Conservation (phyloP, 306 rosid species). For the Ammopiptanthus mongolicus region DNA sequence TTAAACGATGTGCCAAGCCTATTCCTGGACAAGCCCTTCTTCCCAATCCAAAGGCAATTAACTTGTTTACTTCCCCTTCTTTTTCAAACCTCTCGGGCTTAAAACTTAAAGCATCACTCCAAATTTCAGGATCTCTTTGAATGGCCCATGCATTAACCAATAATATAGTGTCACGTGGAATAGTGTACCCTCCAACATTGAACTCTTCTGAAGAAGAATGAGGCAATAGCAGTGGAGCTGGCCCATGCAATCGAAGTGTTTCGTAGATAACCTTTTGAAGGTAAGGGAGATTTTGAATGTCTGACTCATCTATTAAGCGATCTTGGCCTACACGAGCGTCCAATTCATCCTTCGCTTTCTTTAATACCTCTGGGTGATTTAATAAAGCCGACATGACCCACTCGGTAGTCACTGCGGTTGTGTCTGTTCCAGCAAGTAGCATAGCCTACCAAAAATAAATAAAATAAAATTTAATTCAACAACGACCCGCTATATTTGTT, state of each 20-base stretch:
- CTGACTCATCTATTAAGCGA: constrained; percentile 29
- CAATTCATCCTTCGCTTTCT: constrained; percentile 10
- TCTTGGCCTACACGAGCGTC: constrained; percentile 29
- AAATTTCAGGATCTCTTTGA: constrained; percentile 39
- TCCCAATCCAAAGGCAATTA: constrained; percentile 14
- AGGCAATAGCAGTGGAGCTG: constrained; percentile 41
- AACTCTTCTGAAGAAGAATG: constrained; percentile 40
- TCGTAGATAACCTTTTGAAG: constrained; percentile 36
- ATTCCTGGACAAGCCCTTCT: constrained; percentile 13
- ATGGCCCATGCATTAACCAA: constrained; percentile 50
- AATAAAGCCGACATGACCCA: constrained; percentile 27
- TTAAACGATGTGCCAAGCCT: not conserved
- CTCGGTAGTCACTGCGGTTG: constrained; percentile 40
- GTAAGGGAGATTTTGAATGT: constrained; percentile 36
- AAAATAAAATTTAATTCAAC: not conserved
- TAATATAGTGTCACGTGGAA: constrained; percentile 39
- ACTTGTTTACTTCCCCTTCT: constrained; percentile 1
- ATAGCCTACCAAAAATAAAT: constrained; percentile 16
- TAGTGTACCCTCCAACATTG: constrained; percentile 22
- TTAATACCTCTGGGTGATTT: constrained; percentile 28
- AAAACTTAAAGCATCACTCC: constrained; percentile 38
- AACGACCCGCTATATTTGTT: not conserved
- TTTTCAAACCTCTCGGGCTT: constrained; percentile 22
- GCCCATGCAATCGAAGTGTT: constrained; percentile 31
- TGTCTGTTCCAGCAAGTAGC: constrained; percentile 34